These are phyloP conservation scores for Trichocladium antarcticum DNA, from an alignment of 495 filamentous ascomycete species.

Conservation along the genomic window DNA sequence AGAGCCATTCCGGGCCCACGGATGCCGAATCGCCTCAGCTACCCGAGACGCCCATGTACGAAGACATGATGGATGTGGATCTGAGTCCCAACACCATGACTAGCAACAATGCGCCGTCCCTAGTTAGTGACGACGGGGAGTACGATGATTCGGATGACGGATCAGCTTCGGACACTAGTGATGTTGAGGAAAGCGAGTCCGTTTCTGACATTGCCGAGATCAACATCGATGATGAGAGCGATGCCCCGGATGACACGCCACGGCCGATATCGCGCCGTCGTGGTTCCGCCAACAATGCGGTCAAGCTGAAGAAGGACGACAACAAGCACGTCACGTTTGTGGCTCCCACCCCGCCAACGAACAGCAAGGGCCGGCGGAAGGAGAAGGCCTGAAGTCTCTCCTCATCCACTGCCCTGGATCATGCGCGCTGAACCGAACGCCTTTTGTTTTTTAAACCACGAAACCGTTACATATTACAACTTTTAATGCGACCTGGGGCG, in stretches of 20 bases:
- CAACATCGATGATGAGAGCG: constrained; percentile 34
- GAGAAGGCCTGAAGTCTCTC: constrained; percentile 6
- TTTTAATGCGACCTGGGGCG: neutral
- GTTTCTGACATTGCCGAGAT: constrained; percentile 42
- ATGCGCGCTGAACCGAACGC: neutral
- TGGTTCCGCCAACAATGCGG: constrained; percentile 13
- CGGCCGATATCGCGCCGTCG: constrained; percentile 30
- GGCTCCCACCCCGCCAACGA: constrained; percentile 25
- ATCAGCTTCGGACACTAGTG: constrained; percentile 36
- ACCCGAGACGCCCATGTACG: constrained; percentile 34
- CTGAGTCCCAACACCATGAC: constrained; percentile 70
- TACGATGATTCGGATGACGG: constrained; percentile 50
- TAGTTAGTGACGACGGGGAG: constrained; percentile 79
- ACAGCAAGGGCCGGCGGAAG: constrained; percentile 25
- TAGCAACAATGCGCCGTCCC: constrained; percentile 69
- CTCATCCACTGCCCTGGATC: neutral
- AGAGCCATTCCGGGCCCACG: constrained; percentile 27
- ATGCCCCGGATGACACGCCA: constrained; percentile 26
- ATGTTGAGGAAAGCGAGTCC: constrained; percentile 31
- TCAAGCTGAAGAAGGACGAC: constrained; percentile 37
- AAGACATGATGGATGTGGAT: constrained; percentile 47
- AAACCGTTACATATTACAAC: neutral
- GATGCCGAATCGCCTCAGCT: constrained; percentile 17
- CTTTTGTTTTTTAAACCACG: neutral
- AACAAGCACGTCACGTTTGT: constrained; percentile 39